Percentiles rank a stretch among this genome's conserved stretches.
phyloP scores from a whole-genome alignment of 345 rosid species.

The Theobroma cacao region DNA sequence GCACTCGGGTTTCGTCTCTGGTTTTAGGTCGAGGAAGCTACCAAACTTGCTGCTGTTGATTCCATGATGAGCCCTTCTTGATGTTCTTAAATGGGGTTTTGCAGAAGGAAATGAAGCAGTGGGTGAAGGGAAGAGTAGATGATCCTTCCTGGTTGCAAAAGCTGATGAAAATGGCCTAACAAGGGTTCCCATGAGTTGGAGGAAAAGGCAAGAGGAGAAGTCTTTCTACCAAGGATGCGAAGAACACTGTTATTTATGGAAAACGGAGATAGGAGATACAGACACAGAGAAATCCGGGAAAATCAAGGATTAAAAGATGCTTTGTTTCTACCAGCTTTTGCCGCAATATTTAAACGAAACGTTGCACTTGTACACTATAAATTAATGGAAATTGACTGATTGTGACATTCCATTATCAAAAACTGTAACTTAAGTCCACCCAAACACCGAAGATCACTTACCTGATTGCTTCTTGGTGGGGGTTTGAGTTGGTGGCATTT shows the following conservation, averaged over 20 bases:
- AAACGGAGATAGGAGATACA: neutral
- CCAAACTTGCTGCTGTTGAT: slow-evolving; percentile 37
- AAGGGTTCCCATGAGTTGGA: slow-evolving; percentile 32
- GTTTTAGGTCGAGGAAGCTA: slow-evolving; percentile 47
- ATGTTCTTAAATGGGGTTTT: neutral
- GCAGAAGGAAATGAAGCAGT: slow-evolving; percentile 14
- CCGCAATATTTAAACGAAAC: slow-evolving; percentile 9
- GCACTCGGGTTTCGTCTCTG: slow-evolving; percentile 32
- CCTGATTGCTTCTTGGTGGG: neutral
- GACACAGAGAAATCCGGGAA: slow-evolving; percentile 11
- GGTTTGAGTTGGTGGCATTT: neutral
- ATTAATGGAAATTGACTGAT: neutral
- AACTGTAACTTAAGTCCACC: neutral
- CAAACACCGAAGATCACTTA: neutral
- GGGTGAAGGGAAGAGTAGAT: neutral
- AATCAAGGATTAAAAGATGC: neutral
- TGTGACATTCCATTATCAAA: neutral
- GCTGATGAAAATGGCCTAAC: slow-evolving; percentile 20
- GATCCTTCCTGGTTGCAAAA: slow-evolving; percentile 10
- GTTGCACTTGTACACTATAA: neutral
- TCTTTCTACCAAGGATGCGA: neutral
- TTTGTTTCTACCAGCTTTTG: slow-evolving; percentile 4
- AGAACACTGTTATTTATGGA: neutral
- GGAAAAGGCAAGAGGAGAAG: no score
- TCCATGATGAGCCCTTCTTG: slow-evolving; percentile 9